A percentile compares a stretch with the other conserved stretches of the same genome.
Evolutionary conservation across 345 rosid genomes (phyloP).

Genomic region (Pugionium dolabratum): DNA sequence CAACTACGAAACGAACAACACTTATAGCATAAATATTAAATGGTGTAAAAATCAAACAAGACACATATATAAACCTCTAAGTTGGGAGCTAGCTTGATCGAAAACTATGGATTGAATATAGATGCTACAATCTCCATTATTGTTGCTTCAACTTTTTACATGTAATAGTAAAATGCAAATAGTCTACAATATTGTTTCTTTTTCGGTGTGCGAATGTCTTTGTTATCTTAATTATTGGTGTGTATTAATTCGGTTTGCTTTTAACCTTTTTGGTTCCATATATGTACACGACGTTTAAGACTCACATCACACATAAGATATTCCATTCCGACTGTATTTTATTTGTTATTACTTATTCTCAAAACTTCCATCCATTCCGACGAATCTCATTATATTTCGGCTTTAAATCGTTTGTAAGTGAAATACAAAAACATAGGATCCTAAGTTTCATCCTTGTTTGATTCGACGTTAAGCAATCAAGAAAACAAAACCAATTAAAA

Average conservation of each 20-base stretch:
- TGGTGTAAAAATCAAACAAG: neutral
- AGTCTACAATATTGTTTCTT: constrained; percentile 12
- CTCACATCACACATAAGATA: constrained; percentile 26
- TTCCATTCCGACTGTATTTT: constrained; percentile 24
- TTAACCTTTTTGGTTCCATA: constrained; percentile 13
- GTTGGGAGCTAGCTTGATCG: neutral
- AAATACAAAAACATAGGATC: too few relatives aligned
- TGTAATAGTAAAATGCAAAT: constrained; percentile 7
- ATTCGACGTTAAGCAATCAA: too few relatives aligned
- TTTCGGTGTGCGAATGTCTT: constrained; percentile 21
- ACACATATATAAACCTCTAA: neutral
- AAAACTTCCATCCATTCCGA: neutral
- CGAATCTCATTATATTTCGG: neutral
- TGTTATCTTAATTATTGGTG: constrained; percentile 17
- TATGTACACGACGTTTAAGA: neutral
- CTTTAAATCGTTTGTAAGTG: neutral
- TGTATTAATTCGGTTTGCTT: constrained; percentile 25
- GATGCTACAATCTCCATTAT: constrained; percentile 11
- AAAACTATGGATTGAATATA: constrained; percentile 12
- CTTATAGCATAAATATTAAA: neutral
- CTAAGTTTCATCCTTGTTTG: too few relatives aligned
- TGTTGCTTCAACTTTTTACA: neutral
- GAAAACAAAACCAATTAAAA: too few relatives aligned
- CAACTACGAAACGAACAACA: neutral
- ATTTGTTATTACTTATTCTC: neutral